Conservation (phyloP, 192 early-diverging fungal genomes). For the Geranomyces michiganensis region DNA sequence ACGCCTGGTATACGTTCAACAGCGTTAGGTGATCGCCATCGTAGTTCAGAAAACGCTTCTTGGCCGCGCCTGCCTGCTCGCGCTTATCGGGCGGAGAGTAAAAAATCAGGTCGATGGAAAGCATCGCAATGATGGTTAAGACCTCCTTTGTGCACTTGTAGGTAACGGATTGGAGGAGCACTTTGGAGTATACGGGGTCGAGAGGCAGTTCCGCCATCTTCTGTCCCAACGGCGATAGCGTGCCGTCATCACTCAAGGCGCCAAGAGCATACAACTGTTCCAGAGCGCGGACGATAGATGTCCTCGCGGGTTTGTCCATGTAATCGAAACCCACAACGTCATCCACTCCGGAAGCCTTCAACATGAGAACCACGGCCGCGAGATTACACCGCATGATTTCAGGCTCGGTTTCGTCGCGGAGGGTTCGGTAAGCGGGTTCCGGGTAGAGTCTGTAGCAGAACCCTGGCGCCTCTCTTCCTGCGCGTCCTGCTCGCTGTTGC, state of each 20-base stretch:
- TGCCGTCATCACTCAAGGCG: constrained; percentile 81
- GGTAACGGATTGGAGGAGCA: constrained; percentile 77
- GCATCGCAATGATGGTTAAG: constrained; percentile 85
- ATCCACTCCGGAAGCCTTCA: constrained; percentile 91
- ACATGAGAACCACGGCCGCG: constrained; percentile 77
- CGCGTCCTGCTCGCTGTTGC: constrained; percentile 87
- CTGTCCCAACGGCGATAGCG: constrained; percentile 73
- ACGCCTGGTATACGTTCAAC: constrained; percentile 80
- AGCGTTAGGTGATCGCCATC: constrained; percentile 96
- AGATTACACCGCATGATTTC: constrained; percentile 96
- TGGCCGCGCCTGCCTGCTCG: constrained; percentile 80
- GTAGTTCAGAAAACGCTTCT: constrained; percentile 75
- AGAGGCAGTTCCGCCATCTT: constrained; percentile 87
- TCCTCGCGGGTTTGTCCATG: constrained; percentile 86
- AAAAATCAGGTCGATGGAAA: constrained; percentile 92
- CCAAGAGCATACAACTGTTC: constrained; percentile 88
- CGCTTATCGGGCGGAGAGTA: constrained; percentile 82
- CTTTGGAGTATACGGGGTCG: constrained; percentile 86
- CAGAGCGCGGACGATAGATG: constrained; percentile 76
- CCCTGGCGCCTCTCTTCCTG: constrained; percentile 95
- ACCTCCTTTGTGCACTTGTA: constrained; percentile 82
- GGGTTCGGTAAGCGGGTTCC: constrained; percentile 71
- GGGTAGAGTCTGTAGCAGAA: constrained; percentile 92
- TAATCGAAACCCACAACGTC: constrained; percentile 93
- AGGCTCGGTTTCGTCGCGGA: constrained; percentile 81